Base-by-base conservation (phyloP, 2,329 filamentous ascomycete species). In the Trichoderma koningii region DNA sequence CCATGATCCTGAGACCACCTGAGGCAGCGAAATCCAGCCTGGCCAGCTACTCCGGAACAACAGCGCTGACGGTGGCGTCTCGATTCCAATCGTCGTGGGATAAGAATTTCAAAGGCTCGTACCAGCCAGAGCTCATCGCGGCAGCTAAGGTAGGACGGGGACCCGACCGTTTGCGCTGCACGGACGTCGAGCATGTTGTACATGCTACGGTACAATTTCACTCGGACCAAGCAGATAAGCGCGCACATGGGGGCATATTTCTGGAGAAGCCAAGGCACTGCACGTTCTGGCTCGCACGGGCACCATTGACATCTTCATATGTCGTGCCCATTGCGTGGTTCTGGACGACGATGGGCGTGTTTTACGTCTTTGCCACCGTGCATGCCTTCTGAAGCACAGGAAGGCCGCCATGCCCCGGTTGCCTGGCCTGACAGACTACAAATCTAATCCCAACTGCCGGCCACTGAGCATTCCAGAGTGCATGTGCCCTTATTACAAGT, bases 51-150 rank as follows among this genome's bases (percentile, higher is more conserved):
- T 26, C 55, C 41, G 21, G n/a, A 19, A 26, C 28, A 45, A 34
- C 26, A 21, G 19, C 50, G 50, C 59, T 63, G 59, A 63, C 59
- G 59, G 59, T 63, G 59, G 59, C 59, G 59, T 63, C 50, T 63
- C 59, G 59, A 50, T 55, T 55, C 59, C 47, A 53, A 7, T 63
- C 59, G 50, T 55, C 10, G 34, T 63, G 50, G 50, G 21, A 55
- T 47, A 63, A 55, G 47, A 63, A 63, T 41, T 63, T 9, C 55
- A 63, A 63, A 63, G 45, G 23, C 50, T 63, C 59, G 59, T 62
- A 62, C 59, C 59, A 47, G 47, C 38, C 59, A 63, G 53, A 47
- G 41, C 47, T 63, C 59, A 53, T 47, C 59, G 50, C 59, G 50
- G 50, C 56, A 60, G 56, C 56, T 47, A 2, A 23, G 21, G 21